Base-by-base conservation (phyloP, 2,329 filamentous ascomycete genomes). In the Pestalotiopsis fici region DNA sequence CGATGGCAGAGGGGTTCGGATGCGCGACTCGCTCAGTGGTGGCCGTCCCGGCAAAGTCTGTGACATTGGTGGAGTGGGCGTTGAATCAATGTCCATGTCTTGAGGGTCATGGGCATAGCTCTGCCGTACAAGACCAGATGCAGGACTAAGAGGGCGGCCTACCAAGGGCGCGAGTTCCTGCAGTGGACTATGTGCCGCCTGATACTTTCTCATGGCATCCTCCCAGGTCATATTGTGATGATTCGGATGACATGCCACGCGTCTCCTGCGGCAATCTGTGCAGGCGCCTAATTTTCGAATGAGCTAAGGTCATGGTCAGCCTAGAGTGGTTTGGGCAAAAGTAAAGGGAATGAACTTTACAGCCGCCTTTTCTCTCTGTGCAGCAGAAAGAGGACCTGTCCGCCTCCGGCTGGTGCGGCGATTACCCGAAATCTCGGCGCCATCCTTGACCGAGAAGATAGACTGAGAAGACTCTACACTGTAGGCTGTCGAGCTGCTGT, bases 141-240 rank as follows among this genome's bases (percentile, higher is more conserved):
- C 80, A 43, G 85, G 83, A 71, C 85, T 87, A 68, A 86, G 78
- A 18, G 81, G 82, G 39, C 81, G 79, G 67, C 79, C 83, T 62
- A 78, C 76, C 39, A 81, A 74, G 37, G 83, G 81, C 35, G 82
- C 80, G 57, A 86, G 83, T 27, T 87, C 85, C 67, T 84, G 84
- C 59, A 86, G 79, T 37, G 86, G 85, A 71, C 86, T 88, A 66
- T 85, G 82, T 54, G 84, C 83, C 67, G 83, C 82, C 13, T 65
- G 63, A 76, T 87, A 88, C 71, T 87, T 88, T 72, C 78, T 80
- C 59, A 85, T 80, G 18, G 87, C 84, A 69, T 88, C 86, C 74
- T 88, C 86, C 86, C 87, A 89, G 12, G 85, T 87, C 85, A 88
- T 86, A 70, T 85, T 85, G 70, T 88, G 87, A 74, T 89, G 87